phyloP scores from a whole-genome alignment of 176 grass and related monocot genomes.

The Cenchrus americanus region DNA sequence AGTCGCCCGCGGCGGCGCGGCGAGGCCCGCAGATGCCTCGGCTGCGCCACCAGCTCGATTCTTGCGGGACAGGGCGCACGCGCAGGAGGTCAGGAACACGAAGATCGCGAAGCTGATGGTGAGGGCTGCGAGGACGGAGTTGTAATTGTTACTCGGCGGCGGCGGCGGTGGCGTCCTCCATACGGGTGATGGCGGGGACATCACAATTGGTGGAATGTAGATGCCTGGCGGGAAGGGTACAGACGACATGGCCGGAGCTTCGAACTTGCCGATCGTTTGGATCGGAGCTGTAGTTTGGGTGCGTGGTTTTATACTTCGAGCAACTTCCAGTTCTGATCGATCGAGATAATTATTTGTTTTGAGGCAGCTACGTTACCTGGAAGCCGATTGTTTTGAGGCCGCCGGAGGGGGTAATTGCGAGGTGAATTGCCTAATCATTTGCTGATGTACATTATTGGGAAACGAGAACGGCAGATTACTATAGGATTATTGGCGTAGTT shows the following conservation, averaged over 20 bases:
- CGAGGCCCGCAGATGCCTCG: too few species aligned
- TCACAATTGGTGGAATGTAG: background rate
- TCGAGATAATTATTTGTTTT: too few species aligned
- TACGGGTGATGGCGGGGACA: background rate
- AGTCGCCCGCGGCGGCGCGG: background rate
- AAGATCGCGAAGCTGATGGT: background rate
- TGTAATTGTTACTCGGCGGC: too few species aligned
- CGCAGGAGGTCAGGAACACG: background rate
- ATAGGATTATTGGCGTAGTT: background rate
- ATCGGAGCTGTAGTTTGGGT: too few species aligned
- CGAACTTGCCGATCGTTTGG: background rate
- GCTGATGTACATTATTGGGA: background rate
- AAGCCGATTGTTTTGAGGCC: too few species aligned
- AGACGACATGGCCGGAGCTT: background rate
- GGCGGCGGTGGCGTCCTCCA: background rate
- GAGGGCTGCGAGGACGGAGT: background rate
- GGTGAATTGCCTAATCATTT: too few species aligned
- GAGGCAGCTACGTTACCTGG: too few species aligned
- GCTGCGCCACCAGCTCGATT: background rate
- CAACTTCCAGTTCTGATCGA: too few species aligned
- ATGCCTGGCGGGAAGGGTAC: background rate
- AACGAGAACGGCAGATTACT: background rate
- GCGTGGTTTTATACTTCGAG: too few species aligned
- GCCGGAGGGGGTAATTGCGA: background rate
- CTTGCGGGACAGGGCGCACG: background rate